These are phyloP conservation scores for Ophiocordyceps sinensis DNA, from an alignment of 2,329 filamentous ascomycete genomes.

Conservation along the genomic window DNA sequence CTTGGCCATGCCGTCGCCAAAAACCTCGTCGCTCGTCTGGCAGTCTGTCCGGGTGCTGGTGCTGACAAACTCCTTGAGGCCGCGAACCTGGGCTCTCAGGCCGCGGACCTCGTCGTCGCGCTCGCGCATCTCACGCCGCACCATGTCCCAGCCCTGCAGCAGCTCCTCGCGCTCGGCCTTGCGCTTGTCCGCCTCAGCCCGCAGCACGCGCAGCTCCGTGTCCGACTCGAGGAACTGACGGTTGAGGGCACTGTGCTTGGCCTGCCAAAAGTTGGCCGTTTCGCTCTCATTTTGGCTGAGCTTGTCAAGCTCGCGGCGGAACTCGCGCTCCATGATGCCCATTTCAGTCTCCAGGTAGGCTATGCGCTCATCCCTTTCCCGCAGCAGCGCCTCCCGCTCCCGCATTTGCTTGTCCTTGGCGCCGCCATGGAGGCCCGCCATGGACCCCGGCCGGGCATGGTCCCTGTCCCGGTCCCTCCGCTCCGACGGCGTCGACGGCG, in stretches of 20 bases:
- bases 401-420: neutral
- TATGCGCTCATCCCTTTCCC: constrained; percentile 38
- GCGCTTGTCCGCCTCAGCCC: constrained; percentile 31
- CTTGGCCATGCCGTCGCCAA: constrained; percentile 45
- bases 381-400: constrained; percentile 11
- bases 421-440: too few relatives aligned
- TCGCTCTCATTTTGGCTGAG: constrained; percentile 29
- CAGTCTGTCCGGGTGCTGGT: constrained; percentile 47
- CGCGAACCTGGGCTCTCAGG: constrained; percentile 45
- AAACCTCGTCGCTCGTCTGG: constrained; percentile 50
- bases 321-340: constrained; percentile 35
- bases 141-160: constrained; percentile 31
- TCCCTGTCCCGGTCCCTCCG: neutral
- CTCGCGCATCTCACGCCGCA: constrained; percentile 28
- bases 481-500: neutral
- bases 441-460: neutral
- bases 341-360: constrained; percentile 37
- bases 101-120: constrained; percentile 42
- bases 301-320: constrained; percentile 20
- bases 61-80: constrained; percentile 59
- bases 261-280: constrained; percentile 41
- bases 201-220: constrained; percentile 35
- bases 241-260: constrained; percentile 36
- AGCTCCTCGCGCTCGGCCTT: constrained; percentile 34
- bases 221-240: constrained; percentile 37